Conservation (phyloP, 495 filamentous ascomycete species). For the Penicillium paxilli region DNA sequence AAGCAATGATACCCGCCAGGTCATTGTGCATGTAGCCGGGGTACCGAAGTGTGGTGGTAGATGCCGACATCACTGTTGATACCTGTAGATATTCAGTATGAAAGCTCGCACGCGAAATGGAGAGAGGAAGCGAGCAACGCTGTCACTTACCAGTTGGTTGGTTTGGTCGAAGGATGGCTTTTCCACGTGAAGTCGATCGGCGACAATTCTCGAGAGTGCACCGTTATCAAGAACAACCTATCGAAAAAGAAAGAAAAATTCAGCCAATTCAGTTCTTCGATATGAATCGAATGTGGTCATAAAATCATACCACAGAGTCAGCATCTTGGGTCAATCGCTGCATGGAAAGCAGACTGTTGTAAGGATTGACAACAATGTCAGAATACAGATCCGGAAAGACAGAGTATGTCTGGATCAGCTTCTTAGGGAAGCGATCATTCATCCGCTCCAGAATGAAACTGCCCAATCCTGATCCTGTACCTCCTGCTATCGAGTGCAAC, state of each 20-base stretch:
- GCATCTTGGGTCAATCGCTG: conserved; percentile 90
- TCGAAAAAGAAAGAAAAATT: background rate
- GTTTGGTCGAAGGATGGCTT: conserved; percentile 95
- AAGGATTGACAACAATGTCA: conserved; percentile 96
- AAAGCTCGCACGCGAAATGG: too few relatives aligned
- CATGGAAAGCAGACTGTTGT: conserved; percentile 94
- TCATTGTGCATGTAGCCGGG: conserved; percentile 99
- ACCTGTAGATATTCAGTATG: conserved; percentile 43
- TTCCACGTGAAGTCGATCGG: conserved; percentile 90
- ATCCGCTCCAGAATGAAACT: conserved; percentile 94
- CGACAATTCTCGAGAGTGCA: conserved; percentile 88
- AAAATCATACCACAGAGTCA: conserved; percentile 73
- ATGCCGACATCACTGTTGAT: conserved; percentile 98
- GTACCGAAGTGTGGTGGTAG: conserved; percentile 92
- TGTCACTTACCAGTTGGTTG: conserved; percentile 74
- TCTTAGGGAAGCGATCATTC: conserved; percentile 97
- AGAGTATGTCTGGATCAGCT: conserved; percentile 98
- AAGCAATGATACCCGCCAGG: conserved; percentile 93
- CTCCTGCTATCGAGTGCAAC: conserved; percentile 95
- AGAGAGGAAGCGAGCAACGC: too few relatives aligned
- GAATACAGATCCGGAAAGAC: conserved; percentile 93
- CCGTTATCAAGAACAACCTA: conserved; percentile 94
- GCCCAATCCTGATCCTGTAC: conserved; percentile 91
- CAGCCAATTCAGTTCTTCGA: background rate
- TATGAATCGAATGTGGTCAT: background rate